A percentile compares a stretch with the other conserved stretches of the same genome.
Evolutionary conservation across 2,329 filamentous ascomycete genomes (phyloP).

Genomic region (Clarireedia homoeocarpa): DNA sequence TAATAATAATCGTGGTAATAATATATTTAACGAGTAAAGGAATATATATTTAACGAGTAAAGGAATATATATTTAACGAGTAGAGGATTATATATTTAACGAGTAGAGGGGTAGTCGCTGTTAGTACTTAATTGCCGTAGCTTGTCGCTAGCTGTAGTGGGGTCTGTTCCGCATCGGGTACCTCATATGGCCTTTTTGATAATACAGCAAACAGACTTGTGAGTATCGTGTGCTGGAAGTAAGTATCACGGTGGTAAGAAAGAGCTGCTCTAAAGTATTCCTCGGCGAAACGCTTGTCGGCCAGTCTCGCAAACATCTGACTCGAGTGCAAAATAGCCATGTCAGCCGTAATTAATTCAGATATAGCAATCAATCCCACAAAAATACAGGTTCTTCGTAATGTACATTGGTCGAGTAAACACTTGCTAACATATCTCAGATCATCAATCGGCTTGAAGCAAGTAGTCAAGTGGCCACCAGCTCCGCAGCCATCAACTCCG

Average conservation of each 20-base stretch:
- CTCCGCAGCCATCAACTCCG: conserved; percentile 13
- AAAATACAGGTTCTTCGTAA: conserved; percentile 4
- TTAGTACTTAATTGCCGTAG: background rate
- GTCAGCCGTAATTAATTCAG: conserved; percentile 10
- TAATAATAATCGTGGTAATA: too few relatives aligned
- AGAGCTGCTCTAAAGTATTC: too few relatives aligned
- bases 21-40: too few relatives aligned
- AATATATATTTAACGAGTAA: too few relatives aligned
- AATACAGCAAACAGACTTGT: background rate
- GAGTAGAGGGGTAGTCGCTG: background rate
- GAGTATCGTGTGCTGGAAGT: too few relatives aligned
- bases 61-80: too few relatives aligned
- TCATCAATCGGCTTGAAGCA: background rate
- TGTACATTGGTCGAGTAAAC: background rate
- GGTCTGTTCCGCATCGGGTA: background rate
- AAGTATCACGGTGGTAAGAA: too few relatives aligned
- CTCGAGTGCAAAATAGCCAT: background rate
- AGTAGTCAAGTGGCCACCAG: background rate
- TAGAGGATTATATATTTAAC: background rate
- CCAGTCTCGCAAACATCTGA: background rate
- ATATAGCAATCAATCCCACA: conserved; percentile 1
- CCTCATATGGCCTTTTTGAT: background rate
- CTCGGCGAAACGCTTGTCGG: background rate
- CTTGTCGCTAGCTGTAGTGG: background rate
- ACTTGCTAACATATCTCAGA: background rate